These are phyloP conservation scores for Mycosphaerella arachidis DNA, from an alignment of 2,329 filamentous ascomycete genomes.

Conservation along the genomic window DNA sequence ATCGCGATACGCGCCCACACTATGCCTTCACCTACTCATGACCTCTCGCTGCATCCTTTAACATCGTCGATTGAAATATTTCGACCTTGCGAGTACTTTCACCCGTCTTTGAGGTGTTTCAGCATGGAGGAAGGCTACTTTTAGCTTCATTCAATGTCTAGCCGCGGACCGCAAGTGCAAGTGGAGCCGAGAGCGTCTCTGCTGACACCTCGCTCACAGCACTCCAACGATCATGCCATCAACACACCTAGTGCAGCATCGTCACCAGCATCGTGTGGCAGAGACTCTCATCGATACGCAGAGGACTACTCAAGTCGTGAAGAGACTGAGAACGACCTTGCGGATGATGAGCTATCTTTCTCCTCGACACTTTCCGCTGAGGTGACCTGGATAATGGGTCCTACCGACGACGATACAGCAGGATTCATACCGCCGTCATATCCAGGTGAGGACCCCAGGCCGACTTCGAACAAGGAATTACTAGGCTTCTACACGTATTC, in stretches of 20 bases:
- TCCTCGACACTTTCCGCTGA: conserved; percentile 1
- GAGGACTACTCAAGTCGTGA: not conserved
- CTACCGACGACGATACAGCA: conserved; percentile 5
- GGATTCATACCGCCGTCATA: conserved; percentile 52
- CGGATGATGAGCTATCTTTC: conserved; percentile 39
- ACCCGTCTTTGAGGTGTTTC: not conserved
- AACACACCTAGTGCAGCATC: conserved; percentile 14
- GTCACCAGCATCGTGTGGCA: conserved; percentile 27
- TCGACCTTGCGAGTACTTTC: not conserved
- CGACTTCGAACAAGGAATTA: conserved; percentile 82
- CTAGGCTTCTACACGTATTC: conserved; percentile 94
- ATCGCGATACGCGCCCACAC: conserved; percentile 3
- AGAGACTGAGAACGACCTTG: conserved; percentile 18
- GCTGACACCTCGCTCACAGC: conserved; percentile 2
- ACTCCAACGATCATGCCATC: not conserved
- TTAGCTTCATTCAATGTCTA: not conserved
- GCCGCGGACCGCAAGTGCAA: not conserved
- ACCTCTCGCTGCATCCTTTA: not conserved
- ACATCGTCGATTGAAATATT: not conserved
- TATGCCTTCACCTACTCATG: not conserved
- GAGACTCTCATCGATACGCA: not conserved
- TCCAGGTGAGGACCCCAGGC: conserved; percentile 78
- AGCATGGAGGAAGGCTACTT: not conserved
- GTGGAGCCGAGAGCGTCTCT: not conserved
- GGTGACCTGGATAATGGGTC: conserved; percentile 16